These are phyloP conservation scores for Hymenotorrendiella dingleyae DNA, from an alignment of 2,329 filamentous ascomycete species.

Conservation along the genomic window DNA sequence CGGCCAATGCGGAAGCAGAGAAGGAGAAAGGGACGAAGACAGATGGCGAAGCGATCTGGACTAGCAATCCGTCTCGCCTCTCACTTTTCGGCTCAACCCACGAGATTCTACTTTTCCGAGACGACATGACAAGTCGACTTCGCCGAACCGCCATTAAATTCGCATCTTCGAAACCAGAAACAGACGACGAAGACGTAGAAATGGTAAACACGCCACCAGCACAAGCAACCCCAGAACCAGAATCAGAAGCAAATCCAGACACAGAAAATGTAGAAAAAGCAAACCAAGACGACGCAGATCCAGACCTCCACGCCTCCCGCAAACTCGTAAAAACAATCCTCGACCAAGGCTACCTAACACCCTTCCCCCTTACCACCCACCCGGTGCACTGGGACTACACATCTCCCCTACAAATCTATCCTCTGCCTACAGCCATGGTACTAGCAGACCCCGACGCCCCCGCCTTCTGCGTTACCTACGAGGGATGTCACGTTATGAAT, in stretches of 20 bases:
- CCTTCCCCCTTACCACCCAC: constrained; percentile 72
- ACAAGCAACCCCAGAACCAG: constrained; percentile 6
- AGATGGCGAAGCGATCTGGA: constrained; percentile 75
- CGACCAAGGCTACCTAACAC: constrained; percentile 82
- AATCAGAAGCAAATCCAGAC: constrained; percentile 1
- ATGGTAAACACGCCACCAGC: constrained; percentile 13
- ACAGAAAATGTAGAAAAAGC: background rate
- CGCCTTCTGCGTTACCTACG: constrained; percentile 83
- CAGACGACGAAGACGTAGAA: constrained; percentile 26
- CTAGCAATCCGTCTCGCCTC: constrained; percentile 77
- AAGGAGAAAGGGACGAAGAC: constrained; percentile 40
- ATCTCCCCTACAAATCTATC: constrained; percentile 73
- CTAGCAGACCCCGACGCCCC: constrained; percentile 77
- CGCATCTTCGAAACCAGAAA: constrained; percentile 38
- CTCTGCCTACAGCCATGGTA: constrained; percentile 76
- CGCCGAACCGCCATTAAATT: constrained; percentile 71
- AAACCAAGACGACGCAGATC: too few relatives aligned
- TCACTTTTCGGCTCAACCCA: constrained; percentile 82
- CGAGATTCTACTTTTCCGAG: constrained; percentile 80
- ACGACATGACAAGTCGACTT: constrained; percentile 77
- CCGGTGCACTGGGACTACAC: constrained; percentile 90
- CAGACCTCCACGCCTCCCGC: constrained; percentile 50
- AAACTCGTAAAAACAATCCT: constrained; percentile 86
- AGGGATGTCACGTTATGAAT: constrained; percentile 94
- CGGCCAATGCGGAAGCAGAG: constrained; percentile 66